These are phyloP conservation scores for Micractinium sp. DNA, from an alignment of 139 green algal species.

Conservation along the genomic window DNA sequence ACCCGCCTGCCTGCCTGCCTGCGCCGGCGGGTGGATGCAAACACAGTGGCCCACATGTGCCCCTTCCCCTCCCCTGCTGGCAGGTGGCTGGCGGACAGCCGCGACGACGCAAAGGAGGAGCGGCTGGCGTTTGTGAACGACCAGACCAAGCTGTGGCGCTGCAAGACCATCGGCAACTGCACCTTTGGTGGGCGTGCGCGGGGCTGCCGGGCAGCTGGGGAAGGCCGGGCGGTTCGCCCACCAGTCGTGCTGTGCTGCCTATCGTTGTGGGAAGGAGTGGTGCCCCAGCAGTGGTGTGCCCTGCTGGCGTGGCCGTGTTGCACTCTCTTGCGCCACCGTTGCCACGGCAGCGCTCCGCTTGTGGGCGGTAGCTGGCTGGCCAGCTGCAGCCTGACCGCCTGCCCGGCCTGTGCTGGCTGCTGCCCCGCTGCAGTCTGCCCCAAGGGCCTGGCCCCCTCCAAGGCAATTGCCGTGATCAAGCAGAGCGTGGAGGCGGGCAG, in stretches of 20 bases:
- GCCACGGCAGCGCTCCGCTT: no score
- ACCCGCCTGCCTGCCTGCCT: no score
- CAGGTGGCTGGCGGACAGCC: constrained; percentile 91
- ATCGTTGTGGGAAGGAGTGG: no score
- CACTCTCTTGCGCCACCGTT: no score
- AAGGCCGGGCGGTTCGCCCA: no score
- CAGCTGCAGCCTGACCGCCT: not conserved
- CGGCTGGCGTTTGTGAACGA: constrained; percentile 91
- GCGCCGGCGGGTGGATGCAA: no score
- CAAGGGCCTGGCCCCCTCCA: constrained; percentile 94
- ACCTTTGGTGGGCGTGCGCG: not conserved
- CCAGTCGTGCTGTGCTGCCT: no score
- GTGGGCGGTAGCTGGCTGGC: not conserved
- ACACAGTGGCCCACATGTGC: no score
- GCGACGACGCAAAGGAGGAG: constrained; percentile 92
- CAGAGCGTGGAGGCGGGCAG: constrained; percentile 68
- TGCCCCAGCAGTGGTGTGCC: no score
- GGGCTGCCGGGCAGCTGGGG: no score
- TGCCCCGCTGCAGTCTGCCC: constrained; percentile 65
- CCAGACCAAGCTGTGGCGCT: constrained; percentile 79
- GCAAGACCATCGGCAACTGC: constrained; percentile 10
- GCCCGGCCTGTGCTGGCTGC: constrained; percentile 27
- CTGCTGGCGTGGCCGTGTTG: no score
- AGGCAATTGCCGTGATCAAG: constrained; percentile 97
- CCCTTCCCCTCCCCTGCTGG: not conserved